Conservation (phyloP, 2,329 filamentous ascomycete genomes). For the Colletotrichum plurivorum region DNA sequence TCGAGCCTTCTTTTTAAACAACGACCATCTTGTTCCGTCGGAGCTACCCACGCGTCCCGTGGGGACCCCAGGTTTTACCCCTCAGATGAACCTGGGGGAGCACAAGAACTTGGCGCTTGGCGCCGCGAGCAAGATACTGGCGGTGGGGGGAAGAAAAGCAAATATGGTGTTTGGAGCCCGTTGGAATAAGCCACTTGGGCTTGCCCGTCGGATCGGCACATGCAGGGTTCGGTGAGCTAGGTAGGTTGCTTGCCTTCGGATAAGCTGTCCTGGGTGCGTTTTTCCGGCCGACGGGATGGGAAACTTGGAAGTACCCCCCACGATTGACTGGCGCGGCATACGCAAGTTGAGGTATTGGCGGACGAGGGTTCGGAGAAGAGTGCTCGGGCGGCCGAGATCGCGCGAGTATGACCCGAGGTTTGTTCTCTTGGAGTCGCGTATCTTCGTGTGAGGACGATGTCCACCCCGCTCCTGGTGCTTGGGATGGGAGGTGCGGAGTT, state of each 20-base stretch:
- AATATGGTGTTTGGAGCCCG: background rate
- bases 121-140: background rate
- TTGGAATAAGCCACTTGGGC: background rate
- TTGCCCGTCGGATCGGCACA: background rate
- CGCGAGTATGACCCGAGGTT: too few relatives aligned
- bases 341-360: too few relatives aligned
- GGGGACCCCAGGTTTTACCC: constrained; percentile 15
- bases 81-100: background rate
- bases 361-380: too few relatives aligned
- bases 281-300: background rate
- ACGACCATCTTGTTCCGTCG: background rate
- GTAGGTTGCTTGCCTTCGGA: background rate
- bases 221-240: too few relatives aligned
- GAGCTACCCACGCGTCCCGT: background rate
- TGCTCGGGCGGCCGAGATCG: too few relatives aligned
- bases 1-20: background rate
- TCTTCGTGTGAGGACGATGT: too few relatives aligned
- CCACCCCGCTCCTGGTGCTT: too few relatives aligned
- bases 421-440: too few relatives aligned
- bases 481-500: too few relatives aligned
- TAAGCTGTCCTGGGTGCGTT: constrained; percentile 2
- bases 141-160: background rate
- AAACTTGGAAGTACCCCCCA: too few relatives aligned
- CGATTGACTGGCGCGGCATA: too few relatives aligned
- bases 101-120: constrained; percentile 6